Evolutionary conservation across 2,329 filamentous ascomycete genomes (phyloP), one percentile per base, ranked within the genome.

Genomic region (Laburnicola sp.): DNA sequence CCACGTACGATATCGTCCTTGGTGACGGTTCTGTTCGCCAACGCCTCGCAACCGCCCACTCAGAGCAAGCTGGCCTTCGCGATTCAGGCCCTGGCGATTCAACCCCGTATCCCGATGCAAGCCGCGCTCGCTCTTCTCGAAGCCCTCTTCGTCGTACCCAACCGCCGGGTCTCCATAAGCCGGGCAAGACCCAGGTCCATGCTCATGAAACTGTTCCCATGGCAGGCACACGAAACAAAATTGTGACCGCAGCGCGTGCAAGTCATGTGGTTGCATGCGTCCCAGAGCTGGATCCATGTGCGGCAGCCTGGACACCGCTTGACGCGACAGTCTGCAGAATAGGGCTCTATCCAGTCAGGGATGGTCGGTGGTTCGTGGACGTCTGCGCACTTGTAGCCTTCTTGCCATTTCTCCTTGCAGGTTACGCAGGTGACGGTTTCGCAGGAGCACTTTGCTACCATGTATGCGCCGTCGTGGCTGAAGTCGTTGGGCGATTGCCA

Each of bases 161-260:
- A 6, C 36, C 1, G 7, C 3, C 2, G 47, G 49, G 35, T 57
- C 50, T 7, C 50, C 52, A 22, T 53, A 53, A 2, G 10, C 11
- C 5, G 51, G 46, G 39, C 54, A 59, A 4, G 43, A 41, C 4
- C 27, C 9, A 21, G 26, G 22, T 1, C 27, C 21, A 34, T 55
- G 51, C 6, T 40, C 34, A 9, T 37, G 39, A 4, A 8, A 22
- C 50, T 48, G 58, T 1, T 8, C n/a, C 7, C n/a, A n/a, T n/a
- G 50, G 39, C 16, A 53, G 35, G 27, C 59, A 60, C 5, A 59
- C 31, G 45, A 59, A 59, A 34, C 57, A 62, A 47, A 58, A 62
- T 3, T 54, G 5, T 22, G 45, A 21, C 8, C 44, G 21, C 57
- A 58, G 23, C 37, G 23, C 4, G n/a, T 11, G 16, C 52, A 62